These are phyloP conservation scores for Lithospermum erythrorhizon DNA, from an alignment of 257 asterid species.

Conservation along the genomic window DNA sequence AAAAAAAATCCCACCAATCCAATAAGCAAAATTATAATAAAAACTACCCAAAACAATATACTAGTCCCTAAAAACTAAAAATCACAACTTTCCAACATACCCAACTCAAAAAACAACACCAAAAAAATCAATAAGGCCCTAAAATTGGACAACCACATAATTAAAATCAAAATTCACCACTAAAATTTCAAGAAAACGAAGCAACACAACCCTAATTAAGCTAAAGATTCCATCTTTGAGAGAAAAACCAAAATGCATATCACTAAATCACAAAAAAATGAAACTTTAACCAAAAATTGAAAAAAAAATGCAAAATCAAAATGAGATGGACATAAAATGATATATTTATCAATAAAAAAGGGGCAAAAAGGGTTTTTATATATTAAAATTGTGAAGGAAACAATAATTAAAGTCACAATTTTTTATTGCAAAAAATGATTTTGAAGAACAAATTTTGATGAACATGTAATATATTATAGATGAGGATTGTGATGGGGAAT, in stretches of 20 bases:
- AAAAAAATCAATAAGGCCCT: background rate
- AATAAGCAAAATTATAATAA: conserved; percentile 1
- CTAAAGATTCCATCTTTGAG: background rate
- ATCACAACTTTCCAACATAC: background rate
- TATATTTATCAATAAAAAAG: no score
- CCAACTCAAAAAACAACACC: background rate
- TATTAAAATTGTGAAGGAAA: background rate
- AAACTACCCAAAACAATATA: conserved; percentile 2
- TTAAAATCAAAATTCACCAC: background rate
- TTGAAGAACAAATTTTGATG: background rate
- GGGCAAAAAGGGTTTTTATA: no score
- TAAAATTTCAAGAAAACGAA: no score
- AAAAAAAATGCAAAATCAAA: no score
- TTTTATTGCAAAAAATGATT: no score
- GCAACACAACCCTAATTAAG: background rate
- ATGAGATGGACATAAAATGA: background rate
- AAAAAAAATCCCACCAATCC: conserved; percentile 14
- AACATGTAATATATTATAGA: background rate
- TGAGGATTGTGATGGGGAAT: background rate
- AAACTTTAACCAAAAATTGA: background rate
- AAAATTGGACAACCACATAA: no score
- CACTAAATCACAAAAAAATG: no score
- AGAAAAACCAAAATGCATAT: background rate
- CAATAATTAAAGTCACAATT: background rate
- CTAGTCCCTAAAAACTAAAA: conserved; percentile 1